phyloP scores from a whole-genome alignment of 2,329 filamentous ascomycete species.

The Paracoccidioides lutzii region DNA sequence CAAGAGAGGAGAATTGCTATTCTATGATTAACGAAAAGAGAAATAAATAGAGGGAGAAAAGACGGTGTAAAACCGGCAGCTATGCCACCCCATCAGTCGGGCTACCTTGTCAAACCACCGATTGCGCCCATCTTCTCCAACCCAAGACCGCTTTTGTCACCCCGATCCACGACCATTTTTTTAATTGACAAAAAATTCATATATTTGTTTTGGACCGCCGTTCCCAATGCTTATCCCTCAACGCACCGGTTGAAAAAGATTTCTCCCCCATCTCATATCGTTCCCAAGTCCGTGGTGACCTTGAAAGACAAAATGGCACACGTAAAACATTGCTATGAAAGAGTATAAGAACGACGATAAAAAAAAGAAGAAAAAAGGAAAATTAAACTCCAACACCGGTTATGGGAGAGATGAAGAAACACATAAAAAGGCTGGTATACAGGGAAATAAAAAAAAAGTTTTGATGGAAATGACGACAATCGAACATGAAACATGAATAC shows the following conservation, averaged over 20 bases:
- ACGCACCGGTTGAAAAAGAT: neutral
- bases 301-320: neutral
- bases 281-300: neutral
- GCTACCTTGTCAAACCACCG: too few relatives aligned
- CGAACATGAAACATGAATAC: slow-evolving; percentile 5
- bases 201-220: too few relatives aligned
- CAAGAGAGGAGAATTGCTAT: slow-evolving; percentile 30
- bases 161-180: too few relatives aligned
- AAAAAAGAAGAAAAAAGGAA: neutral
- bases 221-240: too few relatives aligned
- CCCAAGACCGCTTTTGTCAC: neutral
- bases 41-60: neutral
- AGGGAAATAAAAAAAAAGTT: slow-evolving; percentile 12
- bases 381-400: slow-evolving; percentile 14
- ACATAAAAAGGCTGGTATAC: slow-evolving; percentile 12
- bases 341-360: neutral
- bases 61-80: too few relatives aligned
- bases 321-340: neutral
- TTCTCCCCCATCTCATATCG: neutral
- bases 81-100: too few relatives aligned
- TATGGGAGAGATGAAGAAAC: slow-evolving; percentile 9
- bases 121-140: neutral
- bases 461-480: slow-evolving; percentile 5
- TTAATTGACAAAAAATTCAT: neutral
- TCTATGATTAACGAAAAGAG: slow-evolving; percentile 17